These are phyloP conservation scores for Fraxinus americana DNA, from an alignment of 257 asterid genomes.

Conservation along the genomic window DNA sequence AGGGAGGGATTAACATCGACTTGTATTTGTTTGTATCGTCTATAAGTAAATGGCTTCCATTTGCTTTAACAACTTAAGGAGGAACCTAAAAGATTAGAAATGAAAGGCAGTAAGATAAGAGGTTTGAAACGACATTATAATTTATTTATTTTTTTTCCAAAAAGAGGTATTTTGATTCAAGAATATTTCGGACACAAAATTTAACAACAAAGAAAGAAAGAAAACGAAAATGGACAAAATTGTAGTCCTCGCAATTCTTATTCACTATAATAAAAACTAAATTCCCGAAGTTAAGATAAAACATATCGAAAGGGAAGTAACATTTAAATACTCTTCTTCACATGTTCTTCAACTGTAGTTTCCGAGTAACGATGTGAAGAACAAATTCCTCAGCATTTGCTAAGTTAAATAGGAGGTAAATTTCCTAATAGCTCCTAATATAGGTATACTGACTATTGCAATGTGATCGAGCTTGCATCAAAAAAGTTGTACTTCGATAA, in stretches of 20 bases:
- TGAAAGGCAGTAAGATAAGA: conserved; percentile 22
- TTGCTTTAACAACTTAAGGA: conserved; percentile 53
- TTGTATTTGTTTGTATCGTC: too few species aligned
- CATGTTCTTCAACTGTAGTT: not conserved
- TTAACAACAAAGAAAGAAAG: too few species aligned
- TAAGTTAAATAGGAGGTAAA: not conserved
- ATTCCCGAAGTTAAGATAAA: conserved; percentile 7
- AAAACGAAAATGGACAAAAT: not conserved
- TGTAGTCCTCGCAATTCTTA: not conserved
- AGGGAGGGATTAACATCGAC: too few species aligned
- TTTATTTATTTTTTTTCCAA: too few species aligned
- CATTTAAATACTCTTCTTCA: not conserved
- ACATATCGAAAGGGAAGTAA: not conserved
- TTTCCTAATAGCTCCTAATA: not conserved
- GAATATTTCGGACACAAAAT: not conserved
- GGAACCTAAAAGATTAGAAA: conserved; percentile 54
- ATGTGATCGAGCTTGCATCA: not conserved
- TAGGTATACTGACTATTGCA: not conserved
- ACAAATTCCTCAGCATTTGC: not conserved
- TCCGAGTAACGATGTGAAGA: not conserved
- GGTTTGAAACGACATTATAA: not conserved
- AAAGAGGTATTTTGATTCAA: not conserved
- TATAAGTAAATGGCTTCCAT: too few species aligned
- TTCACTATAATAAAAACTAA: not conserved
- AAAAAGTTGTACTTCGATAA: not conserved